phyloP scores from a whole-genome alignment of 305 asterid species.

The Euphrasia arctica region DNA sequence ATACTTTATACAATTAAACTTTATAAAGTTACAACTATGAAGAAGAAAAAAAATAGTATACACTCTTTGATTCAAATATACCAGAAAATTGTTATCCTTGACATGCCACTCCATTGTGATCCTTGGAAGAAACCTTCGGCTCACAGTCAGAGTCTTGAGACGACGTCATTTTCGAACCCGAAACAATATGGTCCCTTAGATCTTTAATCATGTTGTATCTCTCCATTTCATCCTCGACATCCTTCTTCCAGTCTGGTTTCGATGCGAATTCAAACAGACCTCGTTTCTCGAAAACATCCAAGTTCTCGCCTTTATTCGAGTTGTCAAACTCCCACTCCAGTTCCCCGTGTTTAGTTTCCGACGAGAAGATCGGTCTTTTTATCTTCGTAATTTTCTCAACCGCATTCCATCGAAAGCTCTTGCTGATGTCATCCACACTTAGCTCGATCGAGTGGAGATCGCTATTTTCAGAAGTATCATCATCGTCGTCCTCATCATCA shows the following conservation, averaged over 20 bases:
- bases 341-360: constrained; percentile 40
- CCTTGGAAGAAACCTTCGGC: constrained; percentile 41
- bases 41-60: constrained; percentile 43
- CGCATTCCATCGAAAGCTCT: constrained; percentile 59
- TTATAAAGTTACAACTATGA: constrained; percentile 24
- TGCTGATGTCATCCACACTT: constrained; percentile 54
- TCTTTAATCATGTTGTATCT: constrained; percentile 83
- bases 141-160: constrained; percentile 42
- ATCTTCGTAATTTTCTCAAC: constrained; percentile 35
- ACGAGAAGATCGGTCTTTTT: constrained; percentile 27
- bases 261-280: constrained; percentile 53
- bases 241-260: constrained; percentile 41
- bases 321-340: constrained; percentile 53
- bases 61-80: constrained; percentile 28
- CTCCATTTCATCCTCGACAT: constrained; percentile 69
- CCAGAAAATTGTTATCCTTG: constrained; percentile 36
- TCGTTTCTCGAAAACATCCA: constrained; percentile 33
- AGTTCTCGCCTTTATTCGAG: constrained; percentile 33
- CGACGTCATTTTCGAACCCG: constrained; percentile 49
- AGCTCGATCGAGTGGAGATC: constrained; percentile 85
- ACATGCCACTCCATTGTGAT: constrained; percentile 37
- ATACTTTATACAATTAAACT: constrained; percentile 40
- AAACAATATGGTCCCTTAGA: constrained; percentile 77
- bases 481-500: constrained; percentile 29
- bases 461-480: constrained; percentile 46